Conservation (phyloP, 2,329 filamentous ascomycete species). For the Colletotrichum caudatum region DNA sequence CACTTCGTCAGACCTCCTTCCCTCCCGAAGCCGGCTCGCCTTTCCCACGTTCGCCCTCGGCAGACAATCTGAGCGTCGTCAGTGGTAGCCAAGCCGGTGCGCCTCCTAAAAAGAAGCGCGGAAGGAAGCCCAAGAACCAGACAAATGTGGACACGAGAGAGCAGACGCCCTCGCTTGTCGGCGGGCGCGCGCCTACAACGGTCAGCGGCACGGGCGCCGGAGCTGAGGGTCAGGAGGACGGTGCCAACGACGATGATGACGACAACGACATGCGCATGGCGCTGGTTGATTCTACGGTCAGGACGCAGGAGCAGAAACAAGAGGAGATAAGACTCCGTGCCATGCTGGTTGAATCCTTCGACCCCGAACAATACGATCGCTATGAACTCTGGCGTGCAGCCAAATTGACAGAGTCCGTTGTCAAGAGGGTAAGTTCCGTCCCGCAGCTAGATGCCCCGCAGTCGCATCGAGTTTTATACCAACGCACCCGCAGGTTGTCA, state of each 20-base stretch:
- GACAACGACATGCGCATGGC: slow-evolving; percentile 62
- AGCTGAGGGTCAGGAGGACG: slow-evolving; percentile 59
- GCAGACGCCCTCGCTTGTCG: slow-evolving; percentile 56
- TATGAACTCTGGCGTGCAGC: slow-evolving; percentile 79
- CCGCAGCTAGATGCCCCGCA: background rate
- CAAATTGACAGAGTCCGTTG: slow-evolving; percentile 75
- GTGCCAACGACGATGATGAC: slow-evolving; percentile 69
- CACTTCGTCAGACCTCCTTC: slow-evolving; percentile 84
- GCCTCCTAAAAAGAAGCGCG: slow-evolving; percentile 68
- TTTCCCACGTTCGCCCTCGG: slow-evolving; percentile 73
- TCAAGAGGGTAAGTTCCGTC: slow-evolving; percentile 69
- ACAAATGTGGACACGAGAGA: slow-evolving; percentile 59
- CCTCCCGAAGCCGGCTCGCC: slow-evolving; percentile 72
- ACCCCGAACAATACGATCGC: slow-evolving; percentile 74
- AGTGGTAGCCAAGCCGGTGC: slow-evolving; percentile 70
- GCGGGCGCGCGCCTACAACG: slow-evolving; percentile 59
- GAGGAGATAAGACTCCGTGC: slow-evolving; percentile 68
- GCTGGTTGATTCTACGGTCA: slow-evolving; percentile 68
- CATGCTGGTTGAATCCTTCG: slow-evolving; percentile 74
- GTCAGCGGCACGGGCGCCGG: slow-evolving; percentile 56
- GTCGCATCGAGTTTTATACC: background rate
- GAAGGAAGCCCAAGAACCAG: slow-evolving; percentile 70
- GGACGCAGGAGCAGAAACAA: slow-evolving; percentile 75
- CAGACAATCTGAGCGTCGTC: slow-evolving; percentile 70
- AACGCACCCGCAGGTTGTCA: slow-evolving; percentile 70